Evolutionary conservation across 2,329 filamentous ascomycete species (phyloP), one percentile per base, ranked within the genome.

Genomic region (Huntiella abstrusa): DNA sequence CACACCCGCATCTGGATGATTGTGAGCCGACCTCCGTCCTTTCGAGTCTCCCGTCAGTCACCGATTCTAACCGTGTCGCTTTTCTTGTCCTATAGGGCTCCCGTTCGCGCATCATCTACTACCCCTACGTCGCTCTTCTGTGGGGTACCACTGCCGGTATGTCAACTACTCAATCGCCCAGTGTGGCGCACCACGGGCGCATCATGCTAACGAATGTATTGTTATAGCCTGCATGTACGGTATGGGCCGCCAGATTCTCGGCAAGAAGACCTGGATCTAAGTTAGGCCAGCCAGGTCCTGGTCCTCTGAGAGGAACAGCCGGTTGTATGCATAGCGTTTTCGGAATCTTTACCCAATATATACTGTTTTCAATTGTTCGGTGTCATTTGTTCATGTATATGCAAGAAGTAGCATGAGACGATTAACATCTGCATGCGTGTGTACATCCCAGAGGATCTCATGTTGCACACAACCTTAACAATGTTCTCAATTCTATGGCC

Each of bases 201-300:
- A 10, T 11, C 13, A 6, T 33, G 49, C 55, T 56, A 50, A 59
- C 46, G 12, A 46, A 28, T 28, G 22, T 39, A 13, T 19, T 37
- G n/a, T 7, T 35, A 45, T 53, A 76, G 72, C 64, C 46, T 59
- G 64, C 54, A 65, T 83, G 64, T 88, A 82, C 68, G 80, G 78
- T 67, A 77, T 81, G 67, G 65, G 70, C 61, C 80, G 83, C 60
- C 76, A 82, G 67, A 66, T 82, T 53, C 60, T 77, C 52, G 83
- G 83, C 57, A 75, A 87, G 71, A 87, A 85, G 73, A 83, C 77
- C 52, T 86, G 77, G 77, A 83, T 75, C 57, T 65, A 69, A 59
- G 28, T 39, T 45, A 15, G 15, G 6, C n/a, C 16, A 17, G 12
- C 22, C n/a, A 33, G 2, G 10, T 33, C 8, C 8, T 32, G 32